Percentiles rank a stretch among this genome's conserved stretches.
Evolutionary conservation across 768 basidiomycete genomes (phyloP).

Genomic region (Trametes punicea): DNA sequence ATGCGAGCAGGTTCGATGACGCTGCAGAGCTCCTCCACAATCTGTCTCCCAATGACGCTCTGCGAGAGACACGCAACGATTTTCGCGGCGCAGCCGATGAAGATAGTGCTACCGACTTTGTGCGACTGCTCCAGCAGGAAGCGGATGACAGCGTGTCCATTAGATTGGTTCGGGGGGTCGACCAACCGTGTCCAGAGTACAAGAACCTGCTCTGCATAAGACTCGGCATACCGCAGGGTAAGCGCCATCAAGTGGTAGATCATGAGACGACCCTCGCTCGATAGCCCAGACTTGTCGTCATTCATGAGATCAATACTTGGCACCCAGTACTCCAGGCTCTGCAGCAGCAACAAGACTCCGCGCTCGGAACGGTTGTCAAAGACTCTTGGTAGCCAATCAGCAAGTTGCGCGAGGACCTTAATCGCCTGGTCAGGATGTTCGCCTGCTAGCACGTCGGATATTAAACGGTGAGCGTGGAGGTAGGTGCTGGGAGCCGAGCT

Average conservation of each 20-base stretch:
- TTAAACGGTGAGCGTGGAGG: conserved; percentile 71
- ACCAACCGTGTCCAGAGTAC: conserved; percentile 79
- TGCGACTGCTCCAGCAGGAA: conserved; percentile 88
- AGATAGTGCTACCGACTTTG: conserved; percentile 74
- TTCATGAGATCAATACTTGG: conserved; percentile 67
- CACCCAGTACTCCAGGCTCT: conserved; percentile 83
- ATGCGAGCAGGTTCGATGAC: conserved; percentile 84
- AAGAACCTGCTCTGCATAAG: conserved; percentile 75
- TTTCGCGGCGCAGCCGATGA: conserved; percentile 74
- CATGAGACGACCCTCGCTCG: conserved; percentile 57
- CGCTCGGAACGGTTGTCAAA: conserved; percentile 46
- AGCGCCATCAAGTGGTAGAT: conserved; percentile 83
- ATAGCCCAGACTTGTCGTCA: conserved; percentile 52
- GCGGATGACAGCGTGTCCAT: conserved; percentile 74
- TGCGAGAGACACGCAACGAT: conserved; percentile 84
- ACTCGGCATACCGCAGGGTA: conserved; percentile 69
- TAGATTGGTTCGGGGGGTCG: conserved; percentile 63
- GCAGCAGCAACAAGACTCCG: conserved; percentile 59
- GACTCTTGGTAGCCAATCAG: conserved; percentile 68
- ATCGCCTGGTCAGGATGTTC: conserved; percentile 67
- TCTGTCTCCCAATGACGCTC: conserved; percentile 63
- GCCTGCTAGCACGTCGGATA: conserved; percentile 76
- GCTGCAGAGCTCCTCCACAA: conserved; percentile 82
- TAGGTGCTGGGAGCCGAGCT: conserved; percentile 76
- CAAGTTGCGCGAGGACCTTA: conserved; percentile 65